phyloP scores from a whole-genome alignment of 805 yeast species.

The Ogataea paraovalis region DNA sequence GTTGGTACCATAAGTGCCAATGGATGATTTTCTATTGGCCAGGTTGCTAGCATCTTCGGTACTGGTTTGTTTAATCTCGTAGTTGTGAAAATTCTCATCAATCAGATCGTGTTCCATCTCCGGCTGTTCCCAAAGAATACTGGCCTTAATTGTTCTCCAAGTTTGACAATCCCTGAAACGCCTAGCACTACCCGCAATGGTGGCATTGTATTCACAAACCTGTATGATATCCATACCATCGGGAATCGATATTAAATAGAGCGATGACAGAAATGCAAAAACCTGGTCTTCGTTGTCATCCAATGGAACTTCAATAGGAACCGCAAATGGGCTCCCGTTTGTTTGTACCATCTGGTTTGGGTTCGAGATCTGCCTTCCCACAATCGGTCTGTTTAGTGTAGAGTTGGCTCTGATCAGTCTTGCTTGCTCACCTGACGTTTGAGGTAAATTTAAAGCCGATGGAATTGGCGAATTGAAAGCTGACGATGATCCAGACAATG shows the following conservation, averaged over 20 bases:
- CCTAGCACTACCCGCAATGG: constrained; percentile 48
- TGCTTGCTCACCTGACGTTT: neutral
- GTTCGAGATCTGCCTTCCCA: constrained; percentile 18
- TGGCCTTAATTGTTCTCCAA: constrained; percentile 55
- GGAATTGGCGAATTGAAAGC: constrained; percentile 8
- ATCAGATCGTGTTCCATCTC: constrained; percentile 6
- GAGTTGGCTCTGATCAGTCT: constrained; percentile 1
- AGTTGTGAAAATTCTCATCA: constrained; percentile 15
- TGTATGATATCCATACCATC: constrained; percentile 48
- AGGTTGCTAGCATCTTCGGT: no score
- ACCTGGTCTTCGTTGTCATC: constrained; percentile 39
- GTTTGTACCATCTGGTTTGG: constrained; percentile 3
- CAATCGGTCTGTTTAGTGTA: constrained; percentile 12
- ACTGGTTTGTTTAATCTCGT: constrained; percentile 3
- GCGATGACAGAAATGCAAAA: constrained; percentile 45
- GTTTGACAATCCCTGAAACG: constrained; percentile 54
- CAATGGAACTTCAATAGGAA: constrained; percentile 41
- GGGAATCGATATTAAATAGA: constrained; percentile 44
- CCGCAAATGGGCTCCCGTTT: constrained; percentile 27
- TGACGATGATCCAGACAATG: neutral
- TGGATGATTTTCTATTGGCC: constrained; percentile 14
- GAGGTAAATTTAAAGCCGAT: neutral
- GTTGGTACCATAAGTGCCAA: constrained; percentile 17
- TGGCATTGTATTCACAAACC: constrained; percentile 55
- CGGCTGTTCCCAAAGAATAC: constrained; percentile 35